Evolutionary conservation across 805 yeast genomes (phyloP), one percentile per base, ranked within the genome.

Genomic region (Pichia rugopelliculosa): DNA sequence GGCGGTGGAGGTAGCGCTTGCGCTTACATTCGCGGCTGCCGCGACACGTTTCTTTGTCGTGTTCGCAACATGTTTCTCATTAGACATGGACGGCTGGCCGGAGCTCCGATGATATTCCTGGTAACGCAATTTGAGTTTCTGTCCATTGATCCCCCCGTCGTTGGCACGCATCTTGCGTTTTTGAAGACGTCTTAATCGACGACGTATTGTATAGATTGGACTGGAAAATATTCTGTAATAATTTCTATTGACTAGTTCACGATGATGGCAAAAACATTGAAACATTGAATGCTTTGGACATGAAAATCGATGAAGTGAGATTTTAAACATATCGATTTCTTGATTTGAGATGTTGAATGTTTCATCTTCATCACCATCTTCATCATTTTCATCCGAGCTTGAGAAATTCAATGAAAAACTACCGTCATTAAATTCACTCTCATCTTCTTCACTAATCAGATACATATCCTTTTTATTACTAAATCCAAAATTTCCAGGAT

Each of bases 251-350:
- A 53, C 47, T 10, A 52, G 38, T 11, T 46, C 48, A 30, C 37
- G 42, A 25, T 12, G 55, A 45, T 24, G 48, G 42, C 62, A 59
- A 10, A 51, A 47, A 47, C 65, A 61, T 41, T 55, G 60, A 41
- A 59, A 52, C 26, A 56, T 46, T 22, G 59, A 56, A 43, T 62
- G 66, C 33, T 54, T 58, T 7, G 65, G 59, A 49, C 65, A 62
- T 22, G 49, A 42, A 6, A 60, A 45, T 33, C 55, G 50, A 24
- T 53, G 40, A 36, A 59, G 41, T 4, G 52, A 48, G 21, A 61
- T 55, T 36, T 53, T 59, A 49, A 61, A 61, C 59, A 59, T 53
- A 36, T 58, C 53, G 17, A 61, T 44, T 45, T 61, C 65, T 24
- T 59, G 56, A 13, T 46, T 48, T 1, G 62, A 49, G 15, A 61